Evolutionary conservation across 2,329 filamentous ascomycete genomes (phyloP).

Genomic region (Penicillium sp.): DNA sequence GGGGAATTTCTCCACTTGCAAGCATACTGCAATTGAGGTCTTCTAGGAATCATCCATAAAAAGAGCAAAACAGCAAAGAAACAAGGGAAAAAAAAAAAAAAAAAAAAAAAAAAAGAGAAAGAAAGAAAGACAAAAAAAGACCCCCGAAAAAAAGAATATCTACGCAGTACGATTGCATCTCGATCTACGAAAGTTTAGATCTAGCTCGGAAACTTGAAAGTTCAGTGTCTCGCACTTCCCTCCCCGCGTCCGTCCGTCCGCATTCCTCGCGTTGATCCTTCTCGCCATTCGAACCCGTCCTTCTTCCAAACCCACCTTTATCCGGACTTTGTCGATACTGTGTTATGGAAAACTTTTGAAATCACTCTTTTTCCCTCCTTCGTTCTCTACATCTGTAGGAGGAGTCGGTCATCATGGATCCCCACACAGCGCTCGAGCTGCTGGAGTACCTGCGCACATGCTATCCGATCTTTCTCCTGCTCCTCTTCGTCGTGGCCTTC

Average conservation of each 20-base stretch:
- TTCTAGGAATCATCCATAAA: too few relatives aligned
- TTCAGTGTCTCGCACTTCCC: not conserved
- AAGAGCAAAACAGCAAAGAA: too few relatives aligned
- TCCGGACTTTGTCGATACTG: conserved; percentile 11
- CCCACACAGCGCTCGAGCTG: conserved; percentile 41
- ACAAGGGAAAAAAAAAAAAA: not conserved
- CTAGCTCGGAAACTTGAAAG: not conserved
- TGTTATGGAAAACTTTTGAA: conserved; percentile 35
- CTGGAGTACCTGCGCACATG: conserved; percentile 51
- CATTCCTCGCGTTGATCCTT: conserved; percentile 11
- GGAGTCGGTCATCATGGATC: conserved; percentile 28
- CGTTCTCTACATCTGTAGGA: conserved; percentile 19
- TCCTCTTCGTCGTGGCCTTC: conserved; percentile 61
- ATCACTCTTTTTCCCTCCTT: conserved; percentile 8
- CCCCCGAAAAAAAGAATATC: not conserved
- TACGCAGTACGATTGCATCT: not conserved
- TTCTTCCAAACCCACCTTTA: conserved; percentile 8
- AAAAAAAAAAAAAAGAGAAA: not conserved
- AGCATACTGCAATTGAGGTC: too few relatives aligned
- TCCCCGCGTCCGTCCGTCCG: not conserved
- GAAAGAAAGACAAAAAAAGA: not conserved
- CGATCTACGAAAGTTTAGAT: not conserved
- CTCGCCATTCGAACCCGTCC: conserved; percentile 15
- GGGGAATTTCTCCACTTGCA: not conserved
- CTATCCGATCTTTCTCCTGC: conserved; percentile 60